Base-by-base conservation (phyloP, 768 basidiomycete species). In the Hericium erinaceus region DNA sequence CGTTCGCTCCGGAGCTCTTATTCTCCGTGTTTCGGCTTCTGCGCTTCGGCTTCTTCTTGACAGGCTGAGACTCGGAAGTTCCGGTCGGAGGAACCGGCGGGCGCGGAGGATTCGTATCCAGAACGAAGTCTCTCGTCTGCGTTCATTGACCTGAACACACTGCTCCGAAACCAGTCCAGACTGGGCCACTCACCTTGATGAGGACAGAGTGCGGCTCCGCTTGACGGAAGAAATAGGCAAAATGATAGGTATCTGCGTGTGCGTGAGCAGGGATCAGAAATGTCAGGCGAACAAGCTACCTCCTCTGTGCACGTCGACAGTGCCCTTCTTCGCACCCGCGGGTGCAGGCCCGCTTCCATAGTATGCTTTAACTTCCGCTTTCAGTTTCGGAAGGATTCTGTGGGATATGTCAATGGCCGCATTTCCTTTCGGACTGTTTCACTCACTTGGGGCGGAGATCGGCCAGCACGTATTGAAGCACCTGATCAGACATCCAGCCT, bases 151-250 rank as follows among this genome's bases (percentile, higher is more conserved):
- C 39, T 15, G 6, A 33, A 8, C 9, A 33, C 33, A 33, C 1
- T 33, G 33, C 33, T 33, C 33, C 33, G 33, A 33, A 10, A 33
- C 33, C 33, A 39, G 50, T 37, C 48, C 37, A 20, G 60, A 61
- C 33, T 2, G 8, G 8, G 8, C 33, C 33, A 28, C 22, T 51
- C 61, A 88, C 93, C 78, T 95, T 95, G 63, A 90, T 73, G 8
- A 93, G 74, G 2, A 94, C 77, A 0, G 89, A 83, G 69, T 95
- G 90, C 10, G 87, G 80, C 54, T 92, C 91, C 2, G 82, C 84
- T 70, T 84, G 85, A 22, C 91, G 81, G 62, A 95, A 75, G 72
- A 94, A 95, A 68, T 92, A 95, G 51, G 88, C 92, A 68, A 92
- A 93, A 62, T 95, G 93, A 66, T 95, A 95, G 0, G 79, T 80